phyloP scores from a whole-genome alignment of 352 stramenopile species.

The Phytophthora hybrid region DNA sequence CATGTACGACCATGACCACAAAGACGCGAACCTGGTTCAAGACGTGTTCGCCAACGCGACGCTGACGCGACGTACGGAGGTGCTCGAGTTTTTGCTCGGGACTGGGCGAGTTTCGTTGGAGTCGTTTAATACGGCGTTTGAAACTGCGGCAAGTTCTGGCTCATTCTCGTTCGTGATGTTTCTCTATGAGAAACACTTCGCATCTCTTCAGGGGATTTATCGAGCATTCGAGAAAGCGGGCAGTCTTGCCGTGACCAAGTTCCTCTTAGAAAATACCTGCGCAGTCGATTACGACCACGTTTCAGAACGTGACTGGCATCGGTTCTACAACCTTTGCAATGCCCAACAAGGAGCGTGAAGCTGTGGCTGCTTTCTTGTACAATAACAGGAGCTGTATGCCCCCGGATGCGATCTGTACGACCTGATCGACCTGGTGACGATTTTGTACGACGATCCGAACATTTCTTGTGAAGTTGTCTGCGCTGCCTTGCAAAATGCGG shows the following conservation, averaged over 20 bases:
- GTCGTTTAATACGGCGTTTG: neutral
- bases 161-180: neutral
- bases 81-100: neutral
- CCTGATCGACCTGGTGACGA: neutral
- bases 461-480: neutral
- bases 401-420: neutral
- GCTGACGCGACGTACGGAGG: neutral
- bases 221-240: neutral
- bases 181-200: neutral
- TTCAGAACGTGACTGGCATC: neutral
- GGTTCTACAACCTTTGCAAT: neutral
- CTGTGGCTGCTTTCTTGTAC: neutral
- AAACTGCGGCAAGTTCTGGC: neutral
- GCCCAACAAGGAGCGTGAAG: neutral
- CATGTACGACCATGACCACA: neutral
- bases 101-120: neutral
- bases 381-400: neutral
- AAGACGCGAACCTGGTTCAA: neutral
- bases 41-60: neutral
- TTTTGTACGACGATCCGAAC: neutral
- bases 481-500: neutral
- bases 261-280: neutral
- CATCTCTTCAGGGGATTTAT: neutral
- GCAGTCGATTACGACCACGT: neutral
- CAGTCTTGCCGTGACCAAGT: neutral